A percentile compares a stretch with the other conserved stretches of the same genome.
phyloP scores from a whole-genome alignment of 192 early-diverging fungal genomes.

The Backusella westeae region DNA sequence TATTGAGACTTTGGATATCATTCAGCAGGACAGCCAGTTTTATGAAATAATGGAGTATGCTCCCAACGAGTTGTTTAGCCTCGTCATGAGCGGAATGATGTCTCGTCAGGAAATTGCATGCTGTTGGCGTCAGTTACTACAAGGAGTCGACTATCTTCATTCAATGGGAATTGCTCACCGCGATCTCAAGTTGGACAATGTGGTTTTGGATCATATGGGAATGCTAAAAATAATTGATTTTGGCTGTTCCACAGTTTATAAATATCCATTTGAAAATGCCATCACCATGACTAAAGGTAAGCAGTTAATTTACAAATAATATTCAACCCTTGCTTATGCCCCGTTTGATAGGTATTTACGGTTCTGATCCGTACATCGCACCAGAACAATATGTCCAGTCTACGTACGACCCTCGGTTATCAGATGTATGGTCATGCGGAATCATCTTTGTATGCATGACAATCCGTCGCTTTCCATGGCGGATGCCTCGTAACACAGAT shows the following conservation, averaged over 20 bases:
- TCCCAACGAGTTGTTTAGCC: constrained; percentile 83
- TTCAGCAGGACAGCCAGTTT: constrained; percentile 78
- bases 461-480: constrained; percentile 71
- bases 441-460: constrained; percentile 87
- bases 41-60: constrained; percentile 92
- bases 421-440: constrained; percentile 90
- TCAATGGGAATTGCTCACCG: constrained; percentile 76
- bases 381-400: constrained; percentile 74
- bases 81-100: constrained; percentile 77
- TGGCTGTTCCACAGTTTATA: constrained; percentile 84
- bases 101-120: constrained; percentile 80
- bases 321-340: not conserved
- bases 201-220: constrained; percentile 67
- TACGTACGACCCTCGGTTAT: constrained; percentile 78
- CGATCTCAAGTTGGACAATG: constrained; percentile 87
- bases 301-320: constrained; percentile 14
- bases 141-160: constrained; percentile 77
- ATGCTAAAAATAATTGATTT: constrained; percentile 89
- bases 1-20: constrained; percentile 90
- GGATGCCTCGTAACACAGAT: constrained; percentile 54
- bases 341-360: constrained; percentile 66
- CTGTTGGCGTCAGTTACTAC: constrained; percentile 77
- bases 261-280: constrained; percentile 73
- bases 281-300: constrained; percentile 45
- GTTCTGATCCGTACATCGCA: constrained; percentile 95